phyloP scores from a whole-genome alignment of 108 stramenopile genomes.

The Pseudonitzschia multiseries region DNA sequence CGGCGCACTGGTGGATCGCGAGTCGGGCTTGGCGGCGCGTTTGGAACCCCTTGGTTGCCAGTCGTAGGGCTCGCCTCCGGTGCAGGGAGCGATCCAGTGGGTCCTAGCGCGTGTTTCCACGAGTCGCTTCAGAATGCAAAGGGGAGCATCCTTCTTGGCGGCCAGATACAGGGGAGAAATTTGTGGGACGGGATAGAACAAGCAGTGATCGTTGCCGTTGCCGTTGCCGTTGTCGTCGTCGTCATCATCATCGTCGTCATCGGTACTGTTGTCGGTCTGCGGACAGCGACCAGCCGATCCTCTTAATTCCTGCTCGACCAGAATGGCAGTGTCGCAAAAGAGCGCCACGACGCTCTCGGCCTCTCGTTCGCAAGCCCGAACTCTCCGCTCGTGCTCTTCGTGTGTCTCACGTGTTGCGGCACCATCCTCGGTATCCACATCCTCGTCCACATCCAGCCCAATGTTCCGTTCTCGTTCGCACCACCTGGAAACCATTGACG shows the following conservation, averaged over 20 bases:
- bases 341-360: slow-evolving; percentile 2
- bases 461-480: no score
- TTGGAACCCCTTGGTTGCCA: slow-evolving; percentile 2
- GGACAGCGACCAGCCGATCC: neutral
- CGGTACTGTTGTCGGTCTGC: no score
- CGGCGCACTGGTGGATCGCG: slow-evolving; percentile 17
- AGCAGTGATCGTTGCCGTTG: neutral
- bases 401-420: neutral
- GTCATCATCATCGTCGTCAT: no score
- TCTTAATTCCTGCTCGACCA: slow-evolving; percentile 28
- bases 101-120: slow-evolving; percentile 21
- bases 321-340: slow-evolving; percentile 25
- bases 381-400: neutral
- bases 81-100: slow-evolving; percentile 40
- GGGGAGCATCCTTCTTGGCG: slow-evolving; percentile 28
- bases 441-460: neutral
- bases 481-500: neutral
- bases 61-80: slow-evolving; percentile 45
- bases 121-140: slow-evolving; percentile 21
- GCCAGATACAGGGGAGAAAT: slow-evolving; percentile 36
- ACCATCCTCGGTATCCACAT: neutral
- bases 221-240: neutral
- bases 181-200: no score
- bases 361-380: neutral
- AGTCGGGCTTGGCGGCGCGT: neutral